Evolutionary conservation across 331 rosid species (phyloP).

Genomic region (Prunus yedoensis): DNA sequence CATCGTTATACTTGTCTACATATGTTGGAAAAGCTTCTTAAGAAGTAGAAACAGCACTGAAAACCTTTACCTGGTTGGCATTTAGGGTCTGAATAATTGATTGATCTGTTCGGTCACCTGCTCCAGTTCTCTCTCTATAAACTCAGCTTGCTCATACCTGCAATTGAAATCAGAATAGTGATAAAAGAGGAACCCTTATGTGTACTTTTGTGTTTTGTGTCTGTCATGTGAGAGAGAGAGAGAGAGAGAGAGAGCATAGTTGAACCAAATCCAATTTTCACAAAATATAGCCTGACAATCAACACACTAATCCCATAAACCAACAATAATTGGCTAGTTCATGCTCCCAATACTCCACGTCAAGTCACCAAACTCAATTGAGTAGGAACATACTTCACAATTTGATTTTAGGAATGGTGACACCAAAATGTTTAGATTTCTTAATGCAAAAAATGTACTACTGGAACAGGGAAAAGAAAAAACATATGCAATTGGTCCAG

Average conservation of each 20-base stretch:
- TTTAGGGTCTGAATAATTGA: slow-evolving; percentile 82
- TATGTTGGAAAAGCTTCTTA: not conserved
- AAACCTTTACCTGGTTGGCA: slow-evolving; percentile 73
- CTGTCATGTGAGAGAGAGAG: not conserved
- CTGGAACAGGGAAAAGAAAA: not conserved
- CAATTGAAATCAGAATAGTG: not conserved
- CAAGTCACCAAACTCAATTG: not conserved
- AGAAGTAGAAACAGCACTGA: slow-evolving; percentile 11
- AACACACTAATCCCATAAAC: not conserved
- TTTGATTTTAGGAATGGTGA: not conserved
- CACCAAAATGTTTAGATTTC: not conserved
- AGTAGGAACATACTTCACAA: not conserved
- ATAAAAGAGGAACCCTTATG: not conserved
- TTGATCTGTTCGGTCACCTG: slow-evolving; percentile 94
- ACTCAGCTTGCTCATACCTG: slow-evolving; percentile 96
- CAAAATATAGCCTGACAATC: not conserved
- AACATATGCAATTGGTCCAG: not conserved
- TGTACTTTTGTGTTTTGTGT: not conserved
- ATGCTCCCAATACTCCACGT: not conserved
- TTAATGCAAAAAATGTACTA: not conserved
- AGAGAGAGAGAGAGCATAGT: not conserved
- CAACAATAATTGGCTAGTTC: not conserved
- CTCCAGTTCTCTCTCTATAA: slow-evolving; percentile 87
- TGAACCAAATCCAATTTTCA: not conserved
- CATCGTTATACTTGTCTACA: slow-evolving; percentile 15